Evolutionary conservation across 2,329 filamentous ascomycete species (phyloP), one percentile per base, ranked within the genome.

Genomic region (Daldinia sp.): DNA sequence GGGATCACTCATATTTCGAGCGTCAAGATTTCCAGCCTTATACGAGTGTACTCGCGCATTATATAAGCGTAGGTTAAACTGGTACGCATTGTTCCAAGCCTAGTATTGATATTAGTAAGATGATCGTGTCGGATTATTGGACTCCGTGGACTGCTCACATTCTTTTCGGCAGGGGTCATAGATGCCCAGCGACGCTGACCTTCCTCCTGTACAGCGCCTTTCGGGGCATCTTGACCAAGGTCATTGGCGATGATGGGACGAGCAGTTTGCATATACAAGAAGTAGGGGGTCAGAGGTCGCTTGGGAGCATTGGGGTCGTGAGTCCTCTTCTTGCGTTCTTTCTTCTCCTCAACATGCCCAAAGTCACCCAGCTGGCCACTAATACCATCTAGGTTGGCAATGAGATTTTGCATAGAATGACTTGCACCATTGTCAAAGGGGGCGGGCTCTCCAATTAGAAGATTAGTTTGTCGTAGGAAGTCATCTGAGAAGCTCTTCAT

Each of bases 241-340:
- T 97, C 93, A 37, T 85, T 86, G 64, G 92, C 91, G 74, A 98
- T 96, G 78, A 93, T 91, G 58, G 90, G 88, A 56, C 96, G 92
- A 72, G 93, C 93, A 72, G 92, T 91, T 80, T 97, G 92, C 86
- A 97, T 93, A 84, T 94, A 98, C 68, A 98, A 85, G 85, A 98
- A 97, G 85, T 97, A 98, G 2, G 95, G 94, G 5, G 95, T 98
- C 77, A 98, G 82, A 7, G 95, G 94, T 57, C 94, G 90, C 88
- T 98, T 98, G 67, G 95, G 95, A 6, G 94, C 94, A 80, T 97
- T 97, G 74, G 94, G 94, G 79, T 98, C 95, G 77, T 92, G 90
- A 46, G 89, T 90, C 69, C 90, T 89, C 86, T 94, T 94, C 87
- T 96, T 95, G 81, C 92, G 91, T 86, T 96, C 94, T 87, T 94